Base-by-base conservation (phyloP, 2,329 filamentous ascomycete species). In the Ambrosiella xylebori region DNA sequence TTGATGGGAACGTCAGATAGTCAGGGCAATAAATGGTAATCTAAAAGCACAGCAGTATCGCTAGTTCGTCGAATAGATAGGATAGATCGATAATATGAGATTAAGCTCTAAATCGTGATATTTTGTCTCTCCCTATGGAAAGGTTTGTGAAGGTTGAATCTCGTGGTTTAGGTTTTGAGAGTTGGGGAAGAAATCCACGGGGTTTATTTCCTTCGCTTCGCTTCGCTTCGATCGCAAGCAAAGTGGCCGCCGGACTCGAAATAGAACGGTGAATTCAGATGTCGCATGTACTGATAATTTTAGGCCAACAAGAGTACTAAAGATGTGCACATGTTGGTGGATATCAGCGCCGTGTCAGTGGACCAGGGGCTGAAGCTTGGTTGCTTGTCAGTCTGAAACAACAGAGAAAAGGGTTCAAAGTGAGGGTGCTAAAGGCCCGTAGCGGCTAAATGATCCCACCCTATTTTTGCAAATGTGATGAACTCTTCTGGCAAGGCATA, bases 331-430 rank as follows among this genome's bases (percentile, higher is more conserved):
- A 51, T 51, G 15, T 51, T n/a, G 2, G 17, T 36, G 47, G 27
- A 51, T 51, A 9, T 36, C 47, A 15, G 47, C 11, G 15, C 45
- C 47, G 47, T 51, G 47, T 37, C 47, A 51, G 47, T 9, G 47
- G 27, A 51, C 47, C 13, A 11, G 19, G 47, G 47, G 47, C 27
- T 37, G 2, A 19, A 51, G 19, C 13, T 19, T n/a, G 13, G 8
- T 51, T 51, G 27, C 27, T 51, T 51, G 47, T 51, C 47, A 36
- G 17, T 51, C 47, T 51, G 47, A 51, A 51, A 51, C 47, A 41
- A 27, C 39, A 51, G 2, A 11, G 17, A 27, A 9, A 36, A 51
- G 11, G 15, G 45, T 12, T 49, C 17, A 12, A 19, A 49, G 8
- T n/a, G 45, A 49, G 13, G 15, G 5, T 49, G 39, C 39, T 41